A percentile compares a stretch with the other conserved stretches of the same genome.
These are phyloP conservation scores for Botrytis fabae DNA, from an alignment of 2,329 filamentous ascomycete species.

Conservation along the genomic window DNA sequence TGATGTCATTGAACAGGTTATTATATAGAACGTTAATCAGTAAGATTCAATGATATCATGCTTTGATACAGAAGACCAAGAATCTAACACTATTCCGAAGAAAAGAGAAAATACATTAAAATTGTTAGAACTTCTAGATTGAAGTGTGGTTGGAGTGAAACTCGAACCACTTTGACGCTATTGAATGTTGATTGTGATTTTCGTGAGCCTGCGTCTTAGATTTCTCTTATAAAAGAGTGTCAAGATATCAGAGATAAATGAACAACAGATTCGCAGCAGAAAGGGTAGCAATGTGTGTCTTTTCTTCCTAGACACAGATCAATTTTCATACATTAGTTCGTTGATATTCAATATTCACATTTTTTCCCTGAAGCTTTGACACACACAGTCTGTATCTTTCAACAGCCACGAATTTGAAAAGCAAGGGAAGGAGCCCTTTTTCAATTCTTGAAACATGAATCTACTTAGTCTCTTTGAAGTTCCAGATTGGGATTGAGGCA, in stretches of 20 bases:
- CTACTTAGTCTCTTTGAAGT: neutral
- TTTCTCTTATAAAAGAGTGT: accelerated
- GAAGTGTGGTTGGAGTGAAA: neutral
- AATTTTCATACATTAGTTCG: neutral
- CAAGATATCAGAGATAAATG: neutral
- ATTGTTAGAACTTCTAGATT: neutral
- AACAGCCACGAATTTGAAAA: neutral
- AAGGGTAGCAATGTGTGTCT: neutral
- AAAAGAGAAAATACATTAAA: neutral
- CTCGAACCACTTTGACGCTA: neutral
- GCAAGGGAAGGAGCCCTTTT: neutral
- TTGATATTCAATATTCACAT: neutral
- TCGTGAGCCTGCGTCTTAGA: neutral
- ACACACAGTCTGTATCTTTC: accelerated
- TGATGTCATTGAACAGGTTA: neutral
- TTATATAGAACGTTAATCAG: no score
- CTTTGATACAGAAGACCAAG: neutral
- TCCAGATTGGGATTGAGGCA: neutral
- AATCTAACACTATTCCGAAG: accelerated
- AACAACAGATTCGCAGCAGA: neutral
- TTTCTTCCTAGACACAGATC: neutral
- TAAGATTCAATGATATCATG: neutral
- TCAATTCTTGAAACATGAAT: neutral
- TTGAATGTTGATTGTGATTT: neutral
- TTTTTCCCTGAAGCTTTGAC: neutral